Conservation (phyloP, 2,329 filamentous ascomycete species). For the Helicocarpus griseus region DNA sequence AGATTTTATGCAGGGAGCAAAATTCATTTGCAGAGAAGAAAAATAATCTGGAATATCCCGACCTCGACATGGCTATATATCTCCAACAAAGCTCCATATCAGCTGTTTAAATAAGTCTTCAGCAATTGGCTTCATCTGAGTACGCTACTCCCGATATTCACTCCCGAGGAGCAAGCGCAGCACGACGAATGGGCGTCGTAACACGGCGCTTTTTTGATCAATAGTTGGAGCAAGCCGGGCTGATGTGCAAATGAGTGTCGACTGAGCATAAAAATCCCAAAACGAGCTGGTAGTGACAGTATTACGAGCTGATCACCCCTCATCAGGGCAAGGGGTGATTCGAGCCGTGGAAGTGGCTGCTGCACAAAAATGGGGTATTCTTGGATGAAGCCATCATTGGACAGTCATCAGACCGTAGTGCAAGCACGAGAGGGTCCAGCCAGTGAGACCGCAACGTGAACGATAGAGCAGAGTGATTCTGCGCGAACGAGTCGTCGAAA, state of each 20-base stretch:
- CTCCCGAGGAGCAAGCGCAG: not conserved
- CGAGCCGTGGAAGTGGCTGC: not conserved
- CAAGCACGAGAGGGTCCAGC: not conserved
- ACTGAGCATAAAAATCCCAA: not conserved
- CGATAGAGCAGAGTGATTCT: not conserved
- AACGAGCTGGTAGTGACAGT: not conserved
- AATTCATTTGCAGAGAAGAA: not conserved
- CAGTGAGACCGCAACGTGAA: not conserved
- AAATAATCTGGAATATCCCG: not conserved
- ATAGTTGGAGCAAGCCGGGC: not conserved
- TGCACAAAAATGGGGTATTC: not conserved
- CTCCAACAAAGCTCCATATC: not conserved
- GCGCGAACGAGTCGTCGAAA: not conserved
- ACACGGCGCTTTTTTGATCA: not conserved
- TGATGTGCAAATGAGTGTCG: not conserved
- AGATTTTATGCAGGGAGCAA: not conserved
- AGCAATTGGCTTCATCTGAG: not conserved
- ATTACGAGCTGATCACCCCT: not conserved
- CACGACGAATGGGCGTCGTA: not conserved
- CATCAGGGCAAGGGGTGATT: not conserved
- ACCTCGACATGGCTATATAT: not conserved
- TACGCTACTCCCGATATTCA: not conserved
- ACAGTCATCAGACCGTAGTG: not conserved
- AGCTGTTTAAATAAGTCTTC: not conserved
- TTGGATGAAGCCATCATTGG: not conserved